A percentile compares a stretch with the other conserved stretches of the same genome.
Evolutionary conservation across 495 filamentous ascomycete species (phyloP).

Genomic region (Penicillium alfredii): DNA sequence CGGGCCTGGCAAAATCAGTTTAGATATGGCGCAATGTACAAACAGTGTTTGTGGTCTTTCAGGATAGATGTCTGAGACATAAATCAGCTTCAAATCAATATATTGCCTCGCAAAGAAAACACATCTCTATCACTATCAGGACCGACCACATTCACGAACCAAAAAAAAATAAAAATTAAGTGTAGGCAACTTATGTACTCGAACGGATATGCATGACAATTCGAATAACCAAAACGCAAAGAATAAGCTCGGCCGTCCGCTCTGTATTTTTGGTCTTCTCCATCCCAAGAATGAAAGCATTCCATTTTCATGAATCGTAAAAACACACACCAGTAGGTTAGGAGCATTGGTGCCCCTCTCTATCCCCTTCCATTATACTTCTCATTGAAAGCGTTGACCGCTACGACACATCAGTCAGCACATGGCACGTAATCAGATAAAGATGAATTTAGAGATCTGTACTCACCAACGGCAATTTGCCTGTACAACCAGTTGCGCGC

Average conservation of each 20-base stretch:
- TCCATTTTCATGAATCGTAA: slow-evolving; percentile 25
- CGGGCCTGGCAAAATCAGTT: too few relatives aligned
- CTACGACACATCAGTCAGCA: slow-evolving; percentile 26
- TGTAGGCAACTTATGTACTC: slow-evolving; percentile 8
- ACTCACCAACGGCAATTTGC: slow-evolving; percentile 56
- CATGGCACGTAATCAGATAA: background rate
- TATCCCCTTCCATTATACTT: slow-evolving; percentile 60
- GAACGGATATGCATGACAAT: background rate
- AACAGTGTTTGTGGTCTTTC: too few relatives aligned
- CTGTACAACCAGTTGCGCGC: slow-evolving; percentile 80
- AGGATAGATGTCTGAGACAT: too few relatives aligned
- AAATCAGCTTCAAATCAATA: too few relatives aligned
- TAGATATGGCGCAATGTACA: too few relatives aligned
- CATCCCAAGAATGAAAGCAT: slow-evolving; percentile 11
- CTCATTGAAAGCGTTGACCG: slow-evolving; percentile 67
- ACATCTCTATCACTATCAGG: too few relatives aligned
- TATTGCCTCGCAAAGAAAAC: too few relatives aligned
- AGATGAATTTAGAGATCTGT: background rate
- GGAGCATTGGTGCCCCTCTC: slow-evolving; percentile 4
- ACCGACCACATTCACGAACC: too few relatives aligned
- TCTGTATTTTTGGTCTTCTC: slow-evolving; percentile 3
- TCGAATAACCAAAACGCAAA: background rate
- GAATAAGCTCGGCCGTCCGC: background rate
- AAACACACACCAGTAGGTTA: too few relatives aligned
- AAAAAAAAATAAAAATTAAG: slow-evolving; percentile 1